phyloP scores from a whole-genome alignment of 768 basidiomycete genomes.

The Kwoniella mangroviensis region DNA sequence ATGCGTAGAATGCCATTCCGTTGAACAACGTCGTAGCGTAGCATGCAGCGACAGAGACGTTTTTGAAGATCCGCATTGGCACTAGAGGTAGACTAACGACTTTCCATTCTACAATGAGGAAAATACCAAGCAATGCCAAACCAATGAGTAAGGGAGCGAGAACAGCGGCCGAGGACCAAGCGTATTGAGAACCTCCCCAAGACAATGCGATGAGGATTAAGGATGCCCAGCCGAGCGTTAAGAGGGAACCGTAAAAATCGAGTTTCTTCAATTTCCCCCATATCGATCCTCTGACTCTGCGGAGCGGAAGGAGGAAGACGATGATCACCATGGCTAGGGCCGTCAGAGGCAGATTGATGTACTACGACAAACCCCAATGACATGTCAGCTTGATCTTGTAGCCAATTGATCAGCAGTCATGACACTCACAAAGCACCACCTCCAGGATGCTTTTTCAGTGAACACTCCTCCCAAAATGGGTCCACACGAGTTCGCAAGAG shows the following conservation, averaged over 20 bases:
- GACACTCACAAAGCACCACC: conserved; percentile 67
- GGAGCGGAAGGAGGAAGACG: conserved; percentile 70
- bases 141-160: conserved; percentile 68
- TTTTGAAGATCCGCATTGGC: conserved; percentile 74
- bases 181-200: conserved; percentile 76
- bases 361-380: conserved; percentile 45
- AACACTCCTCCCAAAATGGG: conserved; percentile 72
- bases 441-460: conserved; percentile 68
- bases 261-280: conserved; percentile 68
- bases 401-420: too few relatives aligned
- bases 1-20: conserved; percentile 55
- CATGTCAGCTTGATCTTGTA: too few relatives aligned
- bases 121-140: conserved; percentile 63
- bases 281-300: conserved; percentile 68
- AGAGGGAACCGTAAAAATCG: conserved; percentile 67
- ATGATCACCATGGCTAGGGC: conserved; percentile 65
- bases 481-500: conserved; percentile 69
- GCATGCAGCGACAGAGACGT: conserved; percentile 69
- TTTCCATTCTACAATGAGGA: conserved; percentile 76
- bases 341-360: conserved; percentile 71
- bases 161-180: conserved; percentile 73
- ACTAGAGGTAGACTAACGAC: conserved; percentile 72
- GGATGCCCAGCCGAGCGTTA: conserved; percentile 68
- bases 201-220: conserved; percentile 73
- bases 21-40: conserved; percentile 74